Percentiles rank a stretch among this genome's conserved stretches.
phyloP scores from a whole-genome alignment of 73 alveolate species.

The Tetrahymena borealis region DNA sequence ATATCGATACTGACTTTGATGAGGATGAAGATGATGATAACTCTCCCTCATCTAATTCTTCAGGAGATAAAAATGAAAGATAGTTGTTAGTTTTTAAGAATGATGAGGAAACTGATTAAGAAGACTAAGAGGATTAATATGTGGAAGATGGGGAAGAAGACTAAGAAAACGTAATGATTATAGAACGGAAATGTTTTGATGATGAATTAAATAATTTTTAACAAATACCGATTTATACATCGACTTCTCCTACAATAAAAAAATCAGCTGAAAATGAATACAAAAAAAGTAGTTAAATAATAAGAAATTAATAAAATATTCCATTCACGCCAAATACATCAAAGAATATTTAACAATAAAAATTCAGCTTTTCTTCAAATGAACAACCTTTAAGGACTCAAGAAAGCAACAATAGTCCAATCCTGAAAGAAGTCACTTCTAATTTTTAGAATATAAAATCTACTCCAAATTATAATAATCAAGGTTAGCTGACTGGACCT shows the following conservation, averaged over 20 bases:
- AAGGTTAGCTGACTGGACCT: background rate
- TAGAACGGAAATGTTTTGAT: background rate
- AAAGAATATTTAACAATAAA: background rate
- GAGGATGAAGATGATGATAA: background rate
- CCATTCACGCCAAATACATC: background rate
- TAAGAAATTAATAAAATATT: background rate
- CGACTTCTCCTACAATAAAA: background rate
- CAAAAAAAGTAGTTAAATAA: background rate
- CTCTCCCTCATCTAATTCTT: background rate
- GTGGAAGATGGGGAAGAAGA: background rate
- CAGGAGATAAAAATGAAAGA: background rate
- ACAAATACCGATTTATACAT: background rate
- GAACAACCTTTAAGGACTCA: background rate
- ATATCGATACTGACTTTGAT: background rate
- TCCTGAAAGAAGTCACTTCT: background rate
- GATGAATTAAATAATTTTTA: background rate
- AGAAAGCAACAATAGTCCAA: background rate
- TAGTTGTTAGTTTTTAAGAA: background rate
- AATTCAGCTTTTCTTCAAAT: background rate
- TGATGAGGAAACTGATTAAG: background rate
- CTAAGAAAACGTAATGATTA: background rate
- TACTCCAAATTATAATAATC: background rate
- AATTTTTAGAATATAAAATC: background rate
- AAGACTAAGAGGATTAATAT: background rate
- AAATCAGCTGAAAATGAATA: background rate